Evolutionary conservation across 2,329 filamentous ascomycete genomes (phyloP).

Genomic region (Fusarium sp.): DNA sequence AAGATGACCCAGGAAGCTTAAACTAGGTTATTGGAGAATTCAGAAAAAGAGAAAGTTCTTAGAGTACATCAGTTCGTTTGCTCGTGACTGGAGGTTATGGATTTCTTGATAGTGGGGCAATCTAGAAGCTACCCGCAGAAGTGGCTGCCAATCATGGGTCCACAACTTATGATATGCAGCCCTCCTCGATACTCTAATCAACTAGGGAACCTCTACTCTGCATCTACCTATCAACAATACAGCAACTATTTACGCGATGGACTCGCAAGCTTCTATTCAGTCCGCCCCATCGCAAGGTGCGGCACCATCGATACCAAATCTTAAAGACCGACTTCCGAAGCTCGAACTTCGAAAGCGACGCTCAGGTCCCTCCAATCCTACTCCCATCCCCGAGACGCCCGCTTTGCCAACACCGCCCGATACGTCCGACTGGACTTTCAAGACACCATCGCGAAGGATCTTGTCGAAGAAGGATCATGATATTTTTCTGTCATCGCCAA

Average conservation of each 20-base stretch:
- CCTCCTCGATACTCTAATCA: background rate
- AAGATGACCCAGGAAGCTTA: background rate
- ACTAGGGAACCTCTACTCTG: constrained; percentile 7
- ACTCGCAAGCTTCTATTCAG: constrained; percentile 35
- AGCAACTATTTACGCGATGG: constrained; percentile 36
- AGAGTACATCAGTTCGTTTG: constrained; percentile 3
- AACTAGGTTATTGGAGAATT: background rate
- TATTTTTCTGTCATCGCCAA: constrained; percentile 80
- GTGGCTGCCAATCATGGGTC: constrained; percentile 23
- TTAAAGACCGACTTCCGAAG: constrained; percentile 71
- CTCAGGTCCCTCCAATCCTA: constrained; percentile 61
- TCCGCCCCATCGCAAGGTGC: constrained; percentile 13
- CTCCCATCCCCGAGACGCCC: constrained; percentile 80
- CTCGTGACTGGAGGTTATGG: constrained; percentile 3
- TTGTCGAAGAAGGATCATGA: constrained; percentile 83
- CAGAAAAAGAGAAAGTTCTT: background rate
- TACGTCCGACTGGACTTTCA: constrained; percentile 69
- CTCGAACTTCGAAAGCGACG: constrained; percentile 72
- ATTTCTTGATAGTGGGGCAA: constrained; percentile 16
- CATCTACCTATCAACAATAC: constrained; percentile 14
- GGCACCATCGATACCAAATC: constrained; percentile 45
- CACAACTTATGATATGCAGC: constrained; percentile 27
- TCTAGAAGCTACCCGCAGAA: constrained; percentile 12
- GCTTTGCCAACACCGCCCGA: constrained; percentile 75
- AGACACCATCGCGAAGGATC: constrained; percentile 79